Evolutionary conservation across 352 stramenopile species (phyloP).

Genomic region (Phytophthora colocasiae): DNA sequence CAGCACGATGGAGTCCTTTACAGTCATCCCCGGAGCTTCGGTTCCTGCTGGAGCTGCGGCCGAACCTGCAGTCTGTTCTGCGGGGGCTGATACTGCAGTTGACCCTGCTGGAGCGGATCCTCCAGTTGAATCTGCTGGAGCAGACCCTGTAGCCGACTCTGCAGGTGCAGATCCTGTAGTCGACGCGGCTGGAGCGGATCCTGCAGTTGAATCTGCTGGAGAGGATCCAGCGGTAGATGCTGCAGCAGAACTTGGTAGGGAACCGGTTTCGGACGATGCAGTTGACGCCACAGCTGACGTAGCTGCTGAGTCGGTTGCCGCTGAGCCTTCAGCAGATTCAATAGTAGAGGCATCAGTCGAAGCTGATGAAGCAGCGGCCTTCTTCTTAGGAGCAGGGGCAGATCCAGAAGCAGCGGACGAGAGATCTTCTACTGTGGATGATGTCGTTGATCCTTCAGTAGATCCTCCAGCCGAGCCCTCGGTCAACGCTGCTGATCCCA

Average conservation of each 20-base stretch:
- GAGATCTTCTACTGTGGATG: background rate
- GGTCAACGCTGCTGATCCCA: background rate
- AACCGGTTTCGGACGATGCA: background rate
- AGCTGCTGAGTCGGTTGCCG: background rate
- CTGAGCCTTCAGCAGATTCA: constrained; percentile 5
- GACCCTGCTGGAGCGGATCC: background rate
- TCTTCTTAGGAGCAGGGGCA: background rate
- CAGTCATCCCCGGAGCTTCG: constrained; percentile 16
- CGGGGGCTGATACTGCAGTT: background rate
- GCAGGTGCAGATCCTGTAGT: background rate
- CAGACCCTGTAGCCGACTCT: background rate
- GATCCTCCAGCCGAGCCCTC: background rate
- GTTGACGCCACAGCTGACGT: background rate
- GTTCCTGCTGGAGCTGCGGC: constrained; percentile 6
- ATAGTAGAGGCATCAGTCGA: background rate
- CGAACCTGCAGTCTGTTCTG: background rate
- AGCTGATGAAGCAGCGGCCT: background rate
- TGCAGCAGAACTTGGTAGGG: background rate
- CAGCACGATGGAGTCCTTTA: constrained; percentile 28
- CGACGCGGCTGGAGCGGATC: background rate
- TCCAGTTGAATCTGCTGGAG: background rate
- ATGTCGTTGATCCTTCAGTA: background rate
- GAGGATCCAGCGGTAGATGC: background rate
- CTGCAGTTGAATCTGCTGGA: background rate
- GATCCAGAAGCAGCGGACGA: background rate